These are phyloP conservation scores for Rauvolfia tetraphylla DNA, from an alignment of 257 asterid genomes.

Conservation along the genomic window DNA sequence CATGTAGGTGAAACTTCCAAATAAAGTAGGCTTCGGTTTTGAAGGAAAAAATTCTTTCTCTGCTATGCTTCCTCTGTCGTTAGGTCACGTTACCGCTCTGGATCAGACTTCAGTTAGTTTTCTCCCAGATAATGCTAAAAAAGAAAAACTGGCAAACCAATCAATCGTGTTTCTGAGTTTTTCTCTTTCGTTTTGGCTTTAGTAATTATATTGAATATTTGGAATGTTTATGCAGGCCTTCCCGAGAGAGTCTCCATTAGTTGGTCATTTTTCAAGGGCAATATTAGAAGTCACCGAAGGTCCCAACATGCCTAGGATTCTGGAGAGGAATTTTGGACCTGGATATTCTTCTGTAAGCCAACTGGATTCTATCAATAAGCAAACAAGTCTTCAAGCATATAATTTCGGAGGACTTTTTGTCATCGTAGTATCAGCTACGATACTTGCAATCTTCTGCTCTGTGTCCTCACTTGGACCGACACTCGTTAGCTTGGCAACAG, in stretches of 20 bases:
- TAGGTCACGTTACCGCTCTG: no score
- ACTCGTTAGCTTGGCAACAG: background rate
- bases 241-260: conserved; percentile 34
- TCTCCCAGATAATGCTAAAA: no score
- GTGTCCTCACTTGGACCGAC: conserved; percentile 26
- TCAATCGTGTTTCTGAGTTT: background rate
- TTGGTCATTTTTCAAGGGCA: conserved; percentile 39
- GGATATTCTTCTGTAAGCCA: conserved; percentile 37
- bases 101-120: no score
- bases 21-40: no score
- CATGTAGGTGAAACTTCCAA: background rate
- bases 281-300: conserved; percentile 43
- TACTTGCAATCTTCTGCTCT: conserved; percentile 38
- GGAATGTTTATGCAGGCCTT: conserved; percentile 40
- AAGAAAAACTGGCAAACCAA: no score
- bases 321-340: conserved; percentile 39
- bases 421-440: conserved; percentile 34
- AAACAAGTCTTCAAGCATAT: conserved; percentile 30
- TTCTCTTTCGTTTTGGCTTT: background rate
- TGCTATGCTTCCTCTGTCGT: no score
- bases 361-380: conserved; percentile 35
- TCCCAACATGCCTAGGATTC: conserved; percentile 23
- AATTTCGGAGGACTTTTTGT: conserved; percentile 56
- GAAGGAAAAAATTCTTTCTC: background rate
- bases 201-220: background rate